Conservation (phyloP, 2,329 filamentous ascomycete species). For the Fusarium austroafricanum region DNA sequence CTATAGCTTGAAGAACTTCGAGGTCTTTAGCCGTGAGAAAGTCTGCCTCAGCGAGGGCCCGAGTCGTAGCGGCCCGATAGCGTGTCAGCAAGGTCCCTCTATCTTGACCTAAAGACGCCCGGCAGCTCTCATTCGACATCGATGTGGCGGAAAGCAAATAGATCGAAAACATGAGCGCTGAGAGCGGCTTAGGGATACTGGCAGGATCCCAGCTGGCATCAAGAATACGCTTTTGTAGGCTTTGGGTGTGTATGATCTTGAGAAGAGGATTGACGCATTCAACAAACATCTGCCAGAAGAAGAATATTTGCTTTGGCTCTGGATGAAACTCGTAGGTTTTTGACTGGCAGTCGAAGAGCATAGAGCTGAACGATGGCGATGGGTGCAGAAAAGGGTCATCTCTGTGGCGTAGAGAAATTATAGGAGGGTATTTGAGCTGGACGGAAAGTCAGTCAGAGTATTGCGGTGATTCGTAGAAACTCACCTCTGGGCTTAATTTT, state of each 20-base stretch:
- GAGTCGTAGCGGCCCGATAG: conserved; percentile 43
- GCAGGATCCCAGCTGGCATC: conserved; percentile 46
- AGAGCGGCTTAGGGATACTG: conserved; percentile 25
- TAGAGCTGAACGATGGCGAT: conserved; percentile 11
- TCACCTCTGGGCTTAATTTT: conserved; percentile 32
- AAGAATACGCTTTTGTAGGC: conserved; percentile 47
- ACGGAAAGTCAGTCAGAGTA: not conserved
- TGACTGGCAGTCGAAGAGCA: not conserved
- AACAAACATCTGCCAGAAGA: conserved; percentile 50
- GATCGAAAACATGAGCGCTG: conserved; percentile 46
- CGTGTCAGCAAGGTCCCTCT: conserved; percentile 29
- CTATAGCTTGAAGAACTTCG: conserved; percentile 48
- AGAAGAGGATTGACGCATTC: conserved; percentile 49
- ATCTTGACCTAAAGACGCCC: conserved; percentile 21
- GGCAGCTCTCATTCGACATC: conserved; percentile 32
- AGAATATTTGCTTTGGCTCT: conserved; percentile 47
- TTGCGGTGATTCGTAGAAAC: rapidly evolving
- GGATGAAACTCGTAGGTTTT: conserved; percentile 40
- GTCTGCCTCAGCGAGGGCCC: conserved; percentile 42
- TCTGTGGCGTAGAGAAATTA: conserved; percentile 30
- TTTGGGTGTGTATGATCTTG: conserved; percentile 51
- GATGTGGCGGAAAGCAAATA: conserved; percentile 46
- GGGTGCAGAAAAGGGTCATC: conserved; percentile 38
- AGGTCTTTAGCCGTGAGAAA: conserved; percentile 46
- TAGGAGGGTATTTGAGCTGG: conserved; percentile 43